Conservation (phyloP, 495 filamentous ascomycete species). For the Acidiella bohemica region DNA sequence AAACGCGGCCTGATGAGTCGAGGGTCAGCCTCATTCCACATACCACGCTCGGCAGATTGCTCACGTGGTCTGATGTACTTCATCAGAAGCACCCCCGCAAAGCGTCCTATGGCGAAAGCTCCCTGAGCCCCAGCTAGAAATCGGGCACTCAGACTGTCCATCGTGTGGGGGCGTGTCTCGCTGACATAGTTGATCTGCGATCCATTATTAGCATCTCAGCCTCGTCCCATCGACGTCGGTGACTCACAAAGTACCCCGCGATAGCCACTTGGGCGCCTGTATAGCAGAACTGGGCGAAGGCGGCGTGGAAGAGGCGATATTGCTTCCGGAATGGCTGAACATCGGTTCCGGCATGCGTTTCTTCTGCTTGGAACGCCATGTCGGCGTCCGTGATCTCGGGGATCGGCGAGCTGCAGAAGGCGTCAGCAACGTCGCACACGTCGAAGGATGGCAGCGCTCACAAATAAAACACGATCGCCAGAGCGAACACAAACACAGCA, state of each 20-base stretch:
- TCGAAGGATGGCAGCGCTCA: background rate
- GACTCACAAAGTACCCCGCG: slow-evolving; percentile 41
- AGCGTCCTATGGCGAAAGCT: slow-evolving; percentile 52
- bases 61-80: slow-evolving; percentile 24
- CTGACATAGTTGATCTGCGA: slow-evolving; percentile 38
- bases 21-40: too few relatives aligned
- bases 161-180: slow-evolving; percentile 18
- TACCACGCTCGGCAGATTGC: too few relatives aligned
- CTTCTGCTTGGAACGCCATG: slow-evolving; percentile 44
- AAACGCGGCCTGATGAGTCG: too few relatives aligned
- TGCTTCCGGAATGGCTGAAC: slow-evolving; percentile 46
- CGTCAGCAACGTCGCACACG: background rate
- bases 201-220: too few relatives aligned
- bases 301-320: slow-evolving; percentile 53
- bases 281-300: slow-evolving; percentile 58
- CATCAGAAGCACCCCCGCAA: slow-evolving; percentile 43
- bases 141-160: slow-evolving; percentile 26
- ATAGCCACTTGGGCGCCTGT: slow-evolving; percentile 54
- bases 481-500: slow-evolving; percentile 51
- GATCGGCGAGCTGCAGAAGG: slow-evolving; percentile 33
- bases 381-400: slow-evolving; percentile 65
- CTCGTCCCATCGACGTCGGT: too few relatives aligned
- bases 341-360: slow-evolving; percentile 29
- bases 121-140: slow-evolving; percentile 54
- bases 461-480: slow-evolving; percentile 52